Conservation (phyloP, 1,284 basidiomycete species). For the Gymnopus androsaceus region DNA sequence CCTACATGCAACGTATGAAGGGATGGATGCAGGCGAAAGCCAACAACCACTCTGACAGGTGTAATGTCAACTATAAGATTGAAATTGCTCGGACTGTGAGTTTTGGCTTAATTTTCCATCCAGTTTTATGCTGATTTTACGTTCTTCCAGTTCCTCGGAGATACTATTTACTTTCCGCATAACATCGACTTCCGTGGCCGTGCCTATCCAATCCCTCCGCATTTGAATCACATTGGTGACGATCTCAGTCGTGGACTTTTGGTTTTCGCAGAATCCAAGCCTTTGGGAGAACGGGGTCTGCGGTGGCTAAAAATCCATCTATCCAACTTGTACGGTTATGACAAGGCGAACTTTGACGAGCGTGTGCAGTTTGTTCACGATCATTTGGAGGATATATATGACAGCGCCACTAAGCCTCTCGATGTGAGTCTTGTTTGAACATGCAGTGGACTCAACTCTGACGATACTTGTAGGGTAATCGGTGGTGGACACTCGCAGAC, state of each 20-base stretch:
- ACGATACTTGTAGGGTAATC: conserved; percentile 47
- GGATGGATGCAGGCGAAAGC: conserved; percentile 64
- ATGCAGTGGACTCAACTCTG: background rate
- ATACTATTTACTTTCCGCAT: conserved; percentile 93
- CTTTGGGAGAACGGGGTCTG: conserved; percentile 80
- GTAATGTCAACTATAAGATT: conserved; percentile 95
- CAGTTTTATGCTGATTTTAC: background rate
- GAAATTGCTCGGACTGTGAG: conserved; percentile 92
- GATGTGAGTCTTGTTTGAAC: conserved; percentile 45
- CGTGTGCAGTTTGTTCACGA: conserved; percentile 80
- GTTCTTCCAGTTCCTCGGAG: conserved; percentile 68
- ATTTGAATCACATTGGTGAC: conserved; percentile 95
- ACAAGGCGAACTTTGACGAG: conserved; percentile 94
- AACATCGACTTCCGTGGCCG: conserved; percentile 98
- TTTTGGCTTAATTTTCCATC: conserved; percentile 20
- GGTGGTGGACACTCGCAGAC: conserved; percentile 92
- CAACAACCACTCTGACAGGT: conserved; percentile 88
- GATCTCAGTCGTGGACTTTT: conserved; percentile 92
- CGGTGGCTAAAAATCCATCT: conserved; percentile 92
- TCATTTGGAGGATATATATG: conserved; percentile 77
- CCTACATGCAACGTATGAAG: conserved; percentile 66
- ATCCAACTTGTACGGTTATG: conserved; percentile 91
- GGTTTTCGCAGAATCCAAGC: conserved; percentile 80
- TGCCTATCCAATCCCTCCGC: conserved; percentile 95
- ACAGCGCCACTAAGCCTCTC: conserved; percentile 86